Conservation (phyloP, 2,329 filamentous ascomycete species). For the Hypoxylon sp. region DNA sequence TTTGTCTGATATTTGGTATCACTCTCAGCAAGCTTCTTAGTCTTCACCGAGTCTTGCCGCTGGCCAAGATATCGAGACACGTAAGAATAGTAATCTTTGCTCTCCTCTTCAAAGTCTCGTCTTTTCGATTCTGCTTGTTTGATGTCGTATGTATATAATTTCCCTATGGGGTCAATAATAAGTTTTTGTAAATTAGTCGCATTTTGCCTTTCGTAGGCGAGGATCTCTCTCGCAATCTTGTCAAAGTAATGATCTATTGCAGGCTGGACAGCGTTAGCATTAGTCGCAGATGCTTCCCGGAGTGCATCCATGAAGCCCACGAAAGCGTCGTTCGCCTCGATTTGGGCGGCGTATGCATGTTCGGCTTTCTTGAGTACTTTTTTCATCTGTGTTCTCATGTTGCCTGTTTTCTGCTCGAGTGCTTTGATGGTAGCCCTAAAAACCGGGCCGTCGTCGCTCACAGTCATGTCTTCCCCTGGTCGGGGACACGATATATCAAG, state of each 20-base stretch:
- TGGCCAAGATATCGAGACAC: constrained; percentile 97
- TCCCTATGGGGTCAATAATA: constrained; percentile 93
- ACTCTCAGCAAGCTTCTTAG: constrained; percentile 95
- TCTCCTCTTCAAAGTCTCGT: constrained; percentile 98
- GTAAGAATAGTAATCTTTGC: constrained; percentile 97
- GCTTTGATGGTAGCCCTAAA: constrained; percentile 98
- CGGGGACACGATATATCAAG: constrained; percentile 90
- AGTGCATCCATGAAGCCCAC: constrained; percentile 86
- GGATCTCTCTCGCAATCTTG: constrained; percentile 92
- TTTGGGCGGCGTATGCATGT: constrained; percentile 83
- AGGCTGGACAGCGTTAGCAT: constrained; percentile 96
- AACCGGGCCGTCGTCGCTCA: constrained; percentile 91
- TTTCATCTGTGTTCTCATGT: constrained; percentile 95
- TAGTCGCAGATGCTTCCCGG: constrained; percentile 88
- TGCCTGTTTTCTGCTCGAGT: constrained; percentile 94
- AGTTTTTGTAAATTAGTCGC: constrained; percentile 87
- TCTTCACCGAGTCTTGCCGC: constrained; percentile 93
- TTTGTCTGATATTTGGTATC: constrained; percentile 97
- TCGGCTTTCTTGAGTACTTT: constrained; percentile 96
- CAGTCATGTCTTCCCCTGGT: constrained; percentile 86
- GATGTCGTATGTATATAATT: constrained; percentile 94
- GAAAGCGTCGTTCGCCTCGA: constrained; percentile 88
- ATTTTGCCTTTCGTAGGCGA: constrained; percentile 89
- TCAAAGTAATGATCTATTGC: constrained; percentile 98
- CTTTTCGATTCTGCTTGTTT: constrained; percentile 98